These are phyloP conservation scores for Curvularia spicifera DNA, from an alignment of 2,329 filamentous ascomycete genomes.

Conservation along the genomic window DNA sequence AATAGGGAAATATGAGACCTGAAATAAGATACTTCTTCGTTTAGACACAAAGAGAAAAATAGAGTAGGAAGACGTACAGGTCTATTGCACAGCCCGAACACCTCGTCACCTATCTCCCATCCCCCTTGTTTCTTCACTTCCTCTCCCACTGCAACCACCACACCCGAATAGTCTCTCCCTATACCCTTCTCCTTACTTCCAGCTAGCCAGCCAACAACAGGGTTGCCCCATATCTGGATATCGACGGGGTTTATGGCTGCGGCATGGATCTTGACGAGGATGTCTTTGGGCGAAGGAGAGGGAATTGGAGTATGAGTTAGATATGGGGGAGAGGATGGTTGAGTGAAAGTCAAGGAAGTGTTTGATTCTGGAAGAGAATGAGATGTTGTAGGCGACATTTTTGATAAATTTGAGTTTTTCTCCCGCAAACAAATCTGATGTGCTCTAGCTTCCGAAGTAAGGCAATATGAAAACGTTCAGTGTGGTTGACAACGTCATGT, in stretches of 20 bases:
- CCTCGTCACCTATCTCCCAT: slow-evolving; percentile 34
- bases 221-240: slow-evolving; percentile 45
- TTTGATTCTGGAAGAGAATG: slow-evolving; percentile 27
- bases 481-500: neutral
- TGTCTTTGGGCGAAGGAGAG: slow-evolving; percentile 20
- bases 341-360: slow-evolving; percentile 37
- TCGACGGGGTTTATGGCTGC: slow-evolving; percentile 57
- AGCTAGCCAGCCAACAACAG: slow-evolving; percentile 37
- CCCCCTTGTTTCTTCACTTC: slow-evolving; percentile 13
- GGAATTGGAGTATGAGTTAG: slow-evolving; percentile 28
- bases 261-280: slow-evolving; percentile 53
- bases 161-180: slow-evolving; percentile 56
- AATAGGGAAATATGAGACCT: neutral
- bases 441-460: neutral
- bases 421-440: neutral
- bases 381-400: slow-evolving; percentile 1
- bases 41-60: neutral
- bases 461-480: neutral
- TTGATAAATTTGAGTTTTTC: neutral
- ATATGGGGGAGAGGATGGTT: slow-evolving; percentile 32
- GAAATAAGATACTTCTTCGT: neutral
- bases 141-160: slow-evolving; percentile 44
- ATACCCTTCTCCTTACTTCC: slow-evolving; percentile 46
- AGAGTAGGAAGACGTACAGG: slow-evolving; percentile 11
- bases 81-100: slow-evolving; percentile 35